phyloP scores from a whole-genome alignment of 2,329 filamentous ascomycete genomes.

The Thelonectria olida region DNA sequence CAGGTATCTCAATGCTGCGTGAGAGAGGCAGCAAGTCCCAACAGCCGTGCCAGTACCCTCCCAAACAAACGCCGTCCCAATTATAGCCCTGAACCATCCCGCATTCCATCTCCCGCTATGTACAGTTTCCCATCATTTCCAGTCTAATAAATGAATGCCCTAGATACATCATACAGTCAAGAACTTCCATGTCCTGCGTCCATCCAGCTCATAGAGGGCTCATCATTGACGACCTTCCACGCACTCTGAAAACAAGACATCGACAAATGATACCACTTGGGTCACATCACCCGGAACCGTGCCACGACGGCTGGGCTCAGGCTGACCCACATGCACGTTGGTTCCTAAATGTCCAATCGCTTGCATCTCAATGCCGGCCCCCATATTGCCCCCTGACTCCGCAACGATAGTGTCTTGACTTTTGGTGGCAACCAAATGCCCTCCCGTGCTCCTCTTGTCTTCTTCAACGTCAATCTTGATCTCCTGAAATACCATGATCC shows the following conservation, averaged over 20 bases:
- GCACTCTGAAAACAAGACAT: constrained; percentile 37
- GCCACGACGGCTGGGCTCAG: constrained; percentile 23
- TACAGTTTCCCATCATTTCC: neutral
- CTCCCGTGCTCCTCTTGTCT: constrained; percentile 13
- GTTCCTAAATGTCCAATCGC: constrained; percentile 36
- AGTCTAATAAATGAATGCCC: neutral
- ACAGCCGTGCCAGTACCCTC: neutral
- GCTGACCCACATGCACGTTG: constrained; percentile 32
- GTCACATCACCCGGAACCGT: constrained; percentile 25
- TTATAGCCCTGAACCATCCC: neutral
- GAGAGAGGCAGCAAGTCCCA: neutral
- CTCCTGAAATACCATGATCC: constrained; percentile 71
- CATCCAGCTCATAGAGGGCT: neutral
- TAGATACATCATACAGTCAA: neutral
- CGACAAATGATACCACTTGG: constrained; percentile 34
- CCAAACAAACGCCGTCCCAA: neutral
- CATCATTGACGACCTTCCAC: constrained; percentile 31
- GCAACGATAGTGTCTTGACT: constrained; percentile 15
- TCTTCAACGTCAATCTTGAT: constrained; percentile 61
- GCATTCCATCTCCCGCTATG: neutral
- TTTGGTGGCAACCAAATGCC: constrained; percentile 14
- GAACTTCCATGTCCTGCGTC: neutral
- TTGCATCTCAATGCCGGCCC: constrained; percentile 35
- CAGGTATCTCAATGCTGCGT: neutral
- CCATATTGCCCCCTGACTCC: constrained; percentile 17